Evolutionary conservation across 768 basidiomycete genomes (phyloP).

Genomic region (Russula vinacea): DNA sequence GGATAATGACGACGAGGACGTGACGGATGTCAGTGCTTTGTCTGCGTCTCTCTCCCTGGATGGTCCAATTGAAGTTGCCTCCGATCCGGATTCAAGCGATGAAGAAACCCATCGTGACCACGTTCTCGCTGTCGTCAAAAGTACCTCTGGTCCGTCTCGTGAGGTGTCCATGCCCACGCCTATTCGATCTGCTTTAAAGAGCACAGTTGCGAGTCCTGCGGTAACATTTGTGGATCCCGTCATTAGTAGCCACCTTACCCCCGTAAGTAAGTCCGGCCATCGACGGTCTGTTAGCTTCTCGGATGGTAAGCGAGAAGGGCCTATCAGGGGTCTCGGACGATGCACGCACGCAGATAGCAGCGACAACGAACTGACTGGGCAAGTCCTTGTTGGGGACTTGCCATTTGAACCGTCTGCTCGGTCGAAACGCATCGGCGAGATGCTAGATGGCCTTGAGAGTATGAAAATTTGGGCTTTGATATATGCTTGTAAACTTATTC

Average conservation of each 20-base stretch:
- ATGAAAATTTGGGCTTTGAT: constrained; percentile 35
- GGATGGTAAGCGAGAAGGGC: constrained; percentile 86
- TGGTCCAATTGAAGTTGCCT: constrained; percentile 6
- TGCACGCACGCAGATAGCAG: constrained; percentile 42
- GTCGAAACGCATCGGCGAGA: constrained; percentile 76
- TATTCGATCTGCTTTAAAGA: constrained; percentile 45
- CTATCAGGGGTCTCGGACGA: constrained; percentile 63
- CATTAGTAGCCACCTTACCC: constrained; percentile 52
- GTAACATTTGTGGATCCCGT: constrained; percentile 56
- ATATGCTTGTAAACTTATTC: constrained; percentile 2
- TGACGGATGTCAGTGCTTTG: constrained; percentile 31
- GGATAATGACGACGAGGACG: constrained; percentile 32
- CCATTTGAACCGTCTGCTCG: constrained; percentile 56
- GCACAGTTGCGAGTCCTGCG: constrained; percentile 48
- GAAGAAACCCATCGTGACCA: constrained; percentile 20
- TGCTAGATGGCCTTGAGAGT: constrained; percentile 72
- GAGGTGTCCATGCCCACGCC: constrained; percentile 37
- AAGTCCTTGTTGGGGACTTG: constrained; percentile 25
- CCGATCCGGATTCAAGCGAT: constrained; percentile 25
- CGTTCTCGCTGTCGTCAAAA: constrained; percentile 23
- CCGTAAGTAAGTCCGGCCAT: constrained; percentile 48
- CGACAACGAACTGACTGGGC: constrained; percentile 31
- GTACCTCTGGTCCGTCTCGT: constrained; percentile 15
- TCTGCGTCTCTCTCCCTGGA: constrained; percentile 29
- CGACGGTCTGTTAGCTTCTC: constrained; percentile 95